A percentile compares a stretch with the other conserved stretches of the same genome.
Evolutionary conservation across 2,329 filamentous ascomycete genomes (phyloP).

Genomic region (Amphichorda felina): DNA sequence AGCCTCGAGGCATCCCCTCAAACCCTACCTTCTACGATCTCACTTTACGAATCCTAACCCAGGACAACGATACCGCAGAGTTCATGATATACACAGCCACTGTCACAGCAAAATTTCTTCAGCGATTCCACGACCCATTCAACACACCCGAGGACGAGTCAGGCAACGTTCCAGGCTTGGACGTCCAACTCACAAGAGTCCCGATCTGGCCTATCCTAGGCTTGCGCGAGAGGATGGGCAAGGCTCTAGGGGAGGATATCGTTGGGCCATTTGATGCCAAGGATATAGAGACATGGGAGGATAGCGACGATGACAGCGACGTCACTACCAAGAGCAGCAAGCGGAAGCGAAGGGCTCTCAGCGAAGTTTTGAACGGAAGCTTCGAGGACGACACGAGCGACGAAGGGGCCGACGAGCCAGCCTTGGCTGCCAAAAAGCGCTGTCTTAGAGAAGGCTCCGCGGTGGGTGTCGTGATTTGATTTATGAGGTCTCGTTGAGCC

Average conservation of each 20-base stretch:
- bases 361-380: constrained; percentile 25
- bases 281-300: constrained; percentile 31
- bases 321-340: constrained; percentile 11
- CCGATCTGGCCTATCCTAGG: constrained; percentile 43
- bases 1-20: constrained; percentile 6
- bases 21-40: constrained; percentile 29
- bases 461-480: constrained; percentile 16
- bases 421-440: constrained; percentile 19
- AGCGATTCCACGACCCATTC: constrained; percentile 36
- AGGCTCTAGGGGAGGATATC: constrained; percentile 37
- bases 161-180: constrained; percentile 17
- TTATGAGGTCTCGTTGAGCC: no score
- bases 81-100: constrained; percentile 42
- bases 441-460: constrained; percentile 16
- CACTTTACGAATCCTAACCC: constrained; percentile 36
- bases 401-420: constrained; percentile 19
- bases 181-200: constrained; percentile 34
- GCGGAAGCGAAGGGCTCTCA: constrained; percentile 21
- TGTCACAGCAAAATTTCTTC: constrained; percentile 34
- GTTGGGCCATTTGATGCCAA: constrained; percentile 28
- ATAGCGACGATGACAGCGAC: neutral
- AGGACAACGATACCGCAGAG: constrained; percentile 32
- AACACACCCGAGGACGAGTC: constrained; percentile 17
- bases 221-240: constrained; percentile 40
- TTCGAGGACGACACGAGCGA: constrained; percentile 16